phyloP scores from a whole-genome alignment of 2,329 filamentous ascomycete genomes.

The Helotiales sp. region DNA sequence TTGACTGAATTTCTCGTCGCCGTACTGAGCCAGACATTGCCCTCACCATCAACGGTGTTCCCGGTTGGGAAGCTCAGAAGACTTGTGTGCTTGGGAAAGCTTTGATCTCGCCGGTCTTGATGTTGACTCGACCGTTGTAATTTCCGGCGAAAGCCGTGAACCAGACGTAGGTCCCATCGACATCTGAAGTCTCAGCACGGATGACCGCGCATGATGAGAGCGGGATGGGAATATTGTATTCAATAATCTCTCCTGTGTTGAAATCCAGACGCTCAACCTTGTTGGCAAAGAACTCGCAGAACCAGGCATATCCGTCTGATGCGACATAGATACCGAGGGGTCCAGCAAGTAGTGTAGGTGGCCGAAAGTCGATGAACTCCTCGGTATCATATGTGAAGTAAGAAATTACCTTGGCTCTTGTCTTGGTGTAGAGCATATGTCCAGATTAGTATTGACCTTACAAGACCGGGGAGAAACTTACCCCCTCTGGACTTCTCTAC shows the following conservation, averaged over 20 bases:
- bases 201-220: not conserved
- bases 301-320: not conserved
- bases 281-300: not conserved
- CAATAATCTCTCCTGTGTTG: not conserved
- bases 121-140: slow-evolving; percentile 3
- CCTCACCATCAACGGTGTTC: slow-evolving; percentile 2
- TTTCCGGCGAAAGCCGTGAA: slow-evolving; percentile 9
- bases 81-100: not conserved
- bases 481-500: not conserved
- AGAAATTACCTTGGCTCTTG: not conserved
- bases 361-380: not conserved
- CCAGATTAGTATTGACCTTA: not conserved
- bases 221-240: not conserved
- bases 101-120: not conserved
- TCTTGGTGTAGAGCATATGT: not conserved
- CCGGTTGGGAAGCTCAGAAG: not conserved
- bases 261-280: not conserved
- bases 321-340: not conserved
- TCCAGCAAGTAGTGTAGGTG: not conserved
- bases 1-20: slow-evolving; percentile 8
- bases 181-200: not conserved
- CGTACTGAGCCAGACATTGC: not conserved
- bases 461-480: not conserved
- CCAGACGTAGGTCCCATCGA: not conserved
- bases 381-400: not conserved